phyloP scores from a whole-genome alignment of 202 grass and related monocot species.

The Panicum hallii region DNA sequence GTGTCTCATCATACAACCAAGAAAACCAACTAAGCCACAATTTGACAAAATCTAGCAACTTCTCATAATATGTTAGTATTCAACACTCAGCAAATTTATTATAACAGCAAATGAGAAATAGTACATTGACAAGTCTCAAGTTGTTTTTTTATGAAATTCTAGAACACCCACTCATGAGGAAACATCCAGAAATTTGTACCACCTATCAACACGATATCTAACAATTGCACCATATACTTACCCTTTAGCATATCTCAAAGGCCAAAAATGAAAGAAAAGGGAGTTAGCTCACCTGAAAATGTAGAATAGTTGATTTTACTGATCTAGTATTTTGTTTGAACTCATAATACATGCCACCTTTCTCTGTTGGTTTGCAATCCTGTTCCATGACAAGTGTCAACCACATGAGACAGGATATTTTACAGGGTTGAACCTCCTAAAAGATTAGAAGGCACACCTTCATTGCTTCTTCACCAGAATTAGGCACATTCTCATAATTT shows the following conservation, averaged over 20 bases:
- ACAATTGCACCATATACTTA: slow-evolving; percentile 10
- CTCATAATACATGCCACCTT: slow-evolving; percentile 73
- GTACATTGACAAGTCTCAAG: not conserved
- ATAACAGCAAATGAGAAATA: not conserved
- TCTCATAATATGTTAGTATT: slow-evolving; percentile 3
- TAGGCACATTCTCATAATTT: slow-evolving; percentile 82
- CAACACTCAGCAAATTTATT: not conserved
- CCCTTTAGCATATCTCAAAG: not conserved
- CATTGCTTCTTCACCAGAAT: slow-evolving; percentile 79
- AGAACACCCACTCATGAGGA: slow-evolving; percentile 20
- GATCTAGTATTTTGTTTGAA: slow-evolving; percentile 90
- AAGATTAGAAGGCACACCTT: slow-evolving; percentile 54
- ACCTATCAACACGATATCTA: not conserved
- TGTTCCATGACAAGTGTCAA: slow-evolving; percentile 52
- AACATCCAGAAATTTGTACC: not conserved
- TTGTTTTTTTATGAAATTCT: not conserved
- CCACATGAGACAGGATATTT: slow-evolving; percentile 5
- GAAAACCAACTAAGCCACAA: slow-evolving; percentile 26
- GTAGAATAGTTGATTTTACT: slow-evolving; percentile 91
- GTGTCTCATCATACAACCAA: slow-evolving; percentile 4
- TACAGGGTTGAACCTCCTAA: slow-evolving; percentile 32
- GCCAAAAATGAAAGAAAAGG: not conserved
- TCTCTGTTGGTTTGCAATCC: slow-evolving; percentile 82
- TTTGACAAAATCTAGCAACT: slow-evolving; percentile 10
- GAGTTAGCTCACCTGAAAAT: slow-evolving; percentile 76